Evolutionary conservation across 805 yeast species (phyloP), one percentile per base, ranked within the genome.

Genomic region (Candida sakaeoensis): DNA sequence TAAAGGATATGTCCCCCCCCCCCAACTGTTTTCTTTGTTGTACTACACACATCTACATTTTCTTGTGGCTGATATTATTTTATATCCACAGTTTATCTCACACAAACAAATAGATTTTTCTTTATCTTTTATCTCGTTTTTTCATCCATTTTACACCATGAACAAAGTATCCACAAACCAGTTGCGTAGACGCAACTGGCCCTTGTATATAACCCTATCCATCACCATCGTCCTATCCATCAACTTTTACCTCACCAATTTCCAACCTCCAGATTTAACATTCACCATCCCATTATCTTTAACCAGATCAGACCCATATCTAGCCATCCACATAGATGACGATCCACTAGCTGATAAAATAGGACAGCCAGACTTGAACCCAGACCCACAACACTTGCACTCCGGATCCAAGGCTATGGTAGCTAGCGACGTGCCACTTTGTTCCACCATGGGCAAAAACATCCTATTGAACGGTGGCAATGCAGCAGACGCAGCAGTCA

Each of bases 401-500:
- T 39, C 43, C 1, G 81, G 79, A 0, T 18, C 37, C 6, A 49
- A 68, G 13, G 88, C 81, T 6, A 85, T 85, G 54, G 87, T 84
- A 8, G 77, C 86, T 2, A 70, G 79, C 28, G 93, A 85, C 53
- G 75, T 77, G 2, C 79, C 77, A 8, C 43, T 61, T 12, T 84
- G 93, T 54, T 82, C 90, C 1, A 51, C 66, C 13, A 55, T 83
- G 70, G 93, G 88, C 6, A 70, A 69, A 4, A 61, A 70, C 5
- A 76, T 85, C 13, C 58, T 84, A 22, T 51, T 60, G 38, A 48
- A 51, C 16, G 79, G 78, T 5, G 95, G 96, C 0, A 82, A 79
- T 51, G 96, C 97, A 2, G 96, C 95, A 0, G 99, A 91, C 57
- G 95, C 96, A 0, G 86, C 95, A 0, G 82, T 91, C 2, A 83